phyloP scores from a whole-genome alignment of 169 alveolate genomes.

The Neospora caninum region DNA sequence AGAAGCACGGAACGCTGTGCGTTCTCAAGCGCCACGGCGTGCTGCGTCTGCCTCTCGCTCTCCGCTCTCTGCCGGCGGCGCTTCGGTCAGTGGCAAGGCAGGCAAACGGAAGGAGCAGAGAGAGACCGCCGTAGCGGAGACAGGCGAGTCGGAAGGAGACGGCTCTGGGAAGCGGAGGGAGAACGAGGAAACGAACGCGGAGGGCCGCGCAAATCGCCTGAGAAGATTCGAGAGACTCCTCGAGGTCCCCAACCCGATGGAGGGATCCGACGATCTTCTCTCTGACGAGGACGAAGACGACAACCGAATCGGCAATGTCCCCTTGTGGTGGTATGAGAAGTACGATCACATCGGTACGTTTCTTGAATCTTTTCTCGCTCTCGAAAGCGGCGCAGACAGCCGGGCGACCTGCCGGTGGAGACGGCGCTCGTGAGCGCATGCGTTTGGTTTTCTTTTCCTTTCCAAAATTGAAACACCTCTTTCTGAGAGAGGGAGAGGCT shows the following conservation, averaged over 20 bases:
- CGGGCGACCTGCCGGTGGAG: no score
- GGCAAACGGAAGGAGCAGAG: neutral
- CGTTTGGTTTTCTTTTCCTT: no score
- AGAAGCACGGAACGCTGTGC: neutral
- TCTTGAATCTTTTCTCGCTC: neutral
- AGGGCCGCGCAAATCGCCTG: neutral
- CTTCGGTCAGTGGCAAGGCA: neutral
- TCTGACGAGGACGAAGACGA: constrained; percentile 63
- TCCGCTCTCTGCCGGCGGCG: no score
- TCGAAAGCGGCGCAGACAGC: no score
- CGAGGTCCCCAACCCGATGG: constrained; percentile 25
- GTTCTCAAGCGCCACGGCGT: neutral
- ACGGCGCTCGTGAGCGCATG: no score
- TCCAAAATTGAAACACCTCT: no score
- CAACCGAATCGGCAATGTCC: constrained; percentile 56
- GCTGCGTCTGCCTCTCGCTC: neutral
- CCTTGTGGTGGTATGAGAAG: constrained; percentile 67
- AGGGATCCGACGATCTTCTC: constrained; percentile 20
- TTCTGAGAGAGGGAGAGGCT: no score
- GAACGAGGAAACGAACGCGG: neutral
- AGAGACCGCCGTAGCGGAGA: neutral
- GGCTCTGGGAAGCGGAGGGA: neutral
- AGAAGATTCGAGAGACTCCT: constrained; percentile 24
- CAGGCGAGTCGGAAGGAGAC: neutral
- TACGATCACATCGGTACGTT: constrained; percentile 58